These are phyloP conservation scores for Nannizziopsis arthrosporioides DNA, from an alignment of 2,329 filamentous ascomycete genomes.

Conservation along the genomic window DNA sequence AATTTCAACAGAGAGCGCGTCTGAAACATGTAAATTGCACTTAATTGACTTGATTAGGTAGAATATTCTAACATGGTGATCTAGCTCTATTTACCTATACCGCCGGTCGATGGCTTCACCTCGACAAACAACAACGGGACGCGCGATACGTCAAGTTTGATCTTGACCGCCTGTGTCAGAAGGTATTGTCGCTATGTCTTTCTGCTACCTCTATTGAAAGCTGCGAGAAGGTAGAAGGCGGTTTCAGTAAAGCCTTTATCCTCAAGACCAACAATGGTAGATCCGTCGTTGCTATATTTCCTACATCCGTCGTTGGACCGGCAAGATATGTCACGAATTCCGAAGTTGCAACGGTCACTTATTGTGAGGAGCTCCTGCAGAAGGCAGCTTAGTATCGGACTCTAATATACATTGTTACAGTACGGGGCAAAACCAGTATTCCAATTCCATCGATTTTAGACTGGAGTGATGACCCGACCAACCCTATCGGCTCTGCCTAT, in stretches of 20 bases:
- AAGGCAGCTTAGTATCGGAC: not conserved
- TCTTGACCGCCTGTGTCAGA: conserved; percentile 30
- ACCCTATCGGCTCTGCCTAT: conserved; percentile 28
- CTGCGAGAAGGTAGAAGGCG: conserved; percentile 36
- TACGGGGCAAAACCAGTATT: conserved; percentile 29
- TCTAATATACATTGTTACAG: conserved; percentile 16
- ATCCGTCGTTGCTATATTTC: conserved; percentile 33
- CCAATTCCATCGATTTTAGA: conserved; percentile 35
- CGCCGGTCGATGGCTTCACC: conserved; percentile 28
- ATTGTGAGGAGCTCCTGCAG: conserved; percentile 25
- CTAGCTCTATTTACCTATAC: conserved; percentile 21
- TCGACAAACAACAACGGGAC: conserved; percentile 26
- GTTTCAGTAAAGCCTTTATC: conserved; percentile 36
- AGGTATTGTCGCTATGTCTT: conserved; percentile 28
- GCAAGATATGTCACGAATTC: conserved; percentile 13
- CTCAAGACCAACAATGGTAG: conserved; percentile 31
- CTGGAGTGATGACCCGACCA: conserved; percentile 31
- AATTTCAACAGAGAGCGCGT: conserved; percentile 2
- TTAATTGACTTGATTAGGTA: not conserved
- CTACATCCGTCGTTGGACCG: conserved; percentile 22
- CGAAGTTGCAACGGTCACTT: conserved; percentile 35
- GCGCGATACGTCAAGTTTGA: conserved; percentile 32
- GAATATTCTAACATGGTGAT: conserved; percentile 6
- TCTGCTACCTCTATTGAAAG: conserved; percentile 24
- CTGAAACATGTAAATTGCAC: conserved; percentile 8